Percentiles rank a stretch among this genome's conserved stretches.
These are phyloP conservation scores for Pseudogymnoascus sp. DNA, from an alignment of 2,329 filamentous ascomycete genomes.

Conservation along the genomic window DNA sequence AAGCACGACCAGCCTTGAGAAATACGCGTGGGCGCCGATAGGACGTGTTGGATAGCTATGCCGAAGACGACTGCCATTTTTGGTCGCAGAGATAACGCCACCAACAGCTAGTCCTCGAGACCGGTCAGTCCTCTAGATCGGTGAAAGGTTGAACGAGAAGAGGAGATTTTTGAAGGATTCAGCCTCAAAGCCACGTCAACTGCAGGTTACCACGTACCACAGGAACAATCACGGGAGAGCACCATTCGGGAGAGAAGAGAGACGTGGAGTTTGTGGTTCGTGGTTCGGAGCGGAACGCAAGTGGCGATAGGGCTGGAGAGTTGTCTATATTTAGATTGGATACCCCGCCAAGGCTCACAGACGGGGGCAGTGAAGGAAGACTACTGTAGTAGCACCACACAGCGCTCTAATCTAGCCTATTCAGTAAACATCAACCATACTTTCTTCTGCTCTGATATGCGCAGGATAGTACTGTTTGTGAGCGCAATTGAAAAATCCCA, in stretches of 20 bases:
- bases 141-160: no score
- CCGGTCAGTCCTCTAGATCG: background rate
- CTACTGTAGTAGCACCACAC: background rate
- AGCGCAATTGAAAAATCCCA: no score
- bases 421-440: background rate
- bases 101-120: background rate
- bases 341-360: background rate
- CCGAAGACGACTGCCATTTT: background rate
- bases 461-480: background rate
- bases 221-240: background rate
- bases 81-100: background rate
- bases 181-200: slow-evolving; percentile 3
- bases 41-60: background rate
- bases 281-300: background rate
- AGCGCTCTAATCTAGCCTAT: background rate
- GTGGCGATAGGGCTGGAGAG: background rate
- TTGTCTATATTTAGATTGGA: slow-evolving; percentile 3
- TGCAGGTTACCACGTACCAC: background rate
- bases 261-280: background rate
- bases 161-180: background rate
- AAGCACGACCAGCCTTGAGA: background rate
- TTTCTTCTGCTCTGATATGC: background rate
- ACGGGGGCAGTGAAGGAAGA: background rate
- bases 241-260: background rate
- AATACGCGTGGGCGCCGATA: background rate